Conservation (phyloP, 169 alveolate species). For the Blepharisma undulans region DNA sequence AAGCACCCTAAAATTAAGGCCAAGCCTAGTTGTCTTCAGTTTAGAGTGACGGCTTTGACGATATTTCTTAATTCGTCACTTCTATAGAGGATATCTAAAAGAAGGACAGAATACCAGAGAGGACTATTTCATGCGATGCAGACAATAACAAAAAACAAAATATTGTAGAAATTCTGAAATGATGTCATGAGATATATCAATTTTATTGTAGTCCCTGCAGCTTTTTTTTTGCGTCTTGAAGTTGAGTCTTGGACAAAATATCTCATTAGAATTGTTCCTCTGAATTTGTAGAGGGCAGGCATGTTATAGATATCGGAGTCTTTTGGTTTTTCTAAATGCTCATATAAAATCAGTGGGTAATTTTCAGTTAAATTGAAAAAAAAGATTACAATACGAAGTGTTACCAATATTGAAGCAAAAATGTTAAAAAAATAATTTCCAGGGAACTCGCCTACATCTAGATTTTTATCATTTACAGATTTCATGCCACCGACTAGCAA, state of each 20-base stretch:
- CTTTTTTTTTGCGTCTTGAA: not conserved
- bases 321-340: not conserved
- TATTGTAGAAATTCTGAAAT: not conserved
- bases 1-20: constrained; percentile 59
- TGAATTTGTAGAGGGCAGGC: not conserved
- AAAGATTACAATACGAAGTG: not conserved
- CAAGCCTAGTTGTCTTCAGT: constrained; percentile 49
- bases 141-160: not conserved
- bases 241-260: not conserved
- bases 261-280: constrained; percentile 25
- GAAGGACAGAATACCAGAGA: constrained; percentile 51
- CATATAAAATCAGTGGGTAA: constrained; percentile 22
- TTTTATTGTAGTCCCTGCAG: not conserved
- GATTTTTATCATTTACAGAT: not conserved
- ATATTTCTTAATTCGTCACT: constrained; percentile 51
- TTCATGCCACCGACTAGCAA: not conserved
- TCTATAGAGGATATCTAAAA: constrained; percentile 62
- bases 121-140: not conserved
- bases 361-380: constrained; percentile 27
- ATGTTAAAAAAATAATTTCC: not conserved
- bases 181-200: not conserved
- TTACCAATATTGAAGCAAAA: not conserved
- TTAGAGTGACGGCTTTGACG: constrained; percentile 56
- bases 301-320: not conserved
- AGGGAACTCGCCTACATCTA: not conserved